Evolutionary conservation across 2,329 filamentous ascomycete species (phyloP), one percentile per base, ranked within the genome.

Genomic region (Colletotrichum gloeosporioides): DNA sequence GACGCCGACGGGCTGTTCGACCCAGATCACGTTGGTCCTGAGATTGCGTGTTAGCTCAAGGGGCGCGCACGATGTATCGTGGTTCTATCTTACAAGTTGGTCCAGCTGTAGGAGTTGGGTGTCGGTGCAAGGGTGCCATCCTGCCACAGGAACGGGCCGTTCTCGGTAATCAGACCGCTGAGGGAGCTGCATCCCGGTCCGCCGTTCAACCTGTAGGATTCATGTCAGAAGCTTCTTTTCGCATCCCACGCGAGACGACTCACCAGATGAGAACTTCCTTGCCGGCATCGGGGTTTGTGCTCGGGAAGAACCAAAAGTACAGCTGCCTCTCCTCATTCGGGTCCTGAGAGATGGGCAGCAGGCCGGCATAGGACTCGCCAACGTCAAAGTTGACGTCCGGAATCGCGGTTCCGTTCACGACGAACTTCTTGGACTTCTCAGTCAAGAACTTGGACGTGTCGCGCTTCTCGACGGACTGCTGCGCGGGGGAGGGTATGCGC

Each of bases 111-210:
- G 0, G 90, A 88, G 81, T 96, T 96, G 57, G 87, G 85, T 0
- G 92, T 88, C 0, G 94, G 94, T 18, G 88, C 87, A 71, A 88
- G 90, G 1, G 94, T 96, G 53, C 95, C 95, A 12, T 91, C 88
- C 81, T 94, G 90, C 93, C 93, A 95, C 5, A 89, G 73, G 80
- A 95, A 93, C 0, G 94, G 93, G 0, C 95, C 94, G 79, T 96
- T 96, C 80, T 96, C 95, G 66, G 95, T 93, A 12, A 96, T 82
- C 4, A 96, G 86, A 8, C 93, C 94, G 79, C 92, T 89, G 12
- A 95, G 88, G 2, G 92, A 94, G 34, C 87, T 88, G 79, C 89
- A 92, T 36, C 89, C 90, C 12, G 90, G 90, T 15, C 76, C 76
- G 8, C 76, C 76, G 44, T 77, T 77, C 2, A 77, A 53, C 76